A percentile compares a stretch with the other conserved stretches of the same genome.
Conservation (phyloP, 257 asterid species). For the Agastache rugosa region DNA sequence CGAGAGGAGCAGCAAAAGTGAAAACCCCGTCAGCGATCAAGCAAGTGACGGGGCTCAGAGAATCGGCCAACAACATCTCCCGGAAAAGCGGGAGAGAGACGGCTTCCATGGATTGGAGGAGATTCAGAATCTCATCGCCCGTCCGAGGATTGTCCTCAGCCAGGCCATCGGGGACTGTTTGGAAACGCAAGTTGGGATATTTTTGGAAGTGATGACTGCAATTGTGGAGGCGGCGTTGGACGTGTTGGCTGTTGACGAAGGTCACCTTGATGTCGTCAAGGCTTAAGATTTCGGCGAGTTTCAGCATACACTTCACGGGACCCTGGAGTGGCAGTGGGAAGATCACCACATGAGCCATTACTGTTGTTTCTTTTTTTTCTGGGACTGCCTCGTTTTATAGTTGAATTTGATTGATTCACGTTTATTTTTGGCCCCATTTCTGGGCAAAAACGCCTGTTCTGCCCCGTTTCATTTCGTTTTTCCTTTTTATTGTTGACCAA, state of each 20-base stretch:
- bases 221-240: conserved; percentile 51
- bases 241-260: conserved; percentile 63
- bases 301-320: conserved; percentile 68
- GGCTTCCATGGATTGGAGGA: conserved; percentile 48
- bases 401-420: background rate
- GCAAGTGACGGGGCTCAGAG: conserved; percentile 42
- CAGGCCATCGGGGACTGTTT: conserved; percentile 64
- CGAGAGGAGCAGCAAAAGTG: conserved; percentile 50
- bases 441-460: background rate
- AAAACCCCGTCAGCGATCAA: conserved; percentile 65
- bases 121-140: conserved; percentile 37
- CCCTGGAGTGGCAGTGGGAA: conserved; percentile 77
- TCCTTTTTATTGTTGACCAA: too few relatives aligned
- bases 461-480: background rate
- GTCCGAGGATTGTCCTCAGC: conserved; percentile 54
- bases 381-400: background rate
- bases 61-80: conserved; percentile 40
- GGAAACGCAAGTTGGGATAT: conserved; percentile 45
- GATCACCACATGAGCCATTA: conserved; percentile 56
- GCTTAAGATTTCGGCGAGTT: conserved; percentile 57
- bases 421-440: background rate
- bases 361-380: background rate
- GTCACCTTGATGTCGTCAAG: conserved; percentile 50
- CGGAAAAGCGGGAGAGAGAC: conserved; percentile 45
- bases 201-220: conserved; percentile 31